phyloP scores from a whole-genome alignment of 176 grass and related monocot species.

The Puya raimondii region DNA sequence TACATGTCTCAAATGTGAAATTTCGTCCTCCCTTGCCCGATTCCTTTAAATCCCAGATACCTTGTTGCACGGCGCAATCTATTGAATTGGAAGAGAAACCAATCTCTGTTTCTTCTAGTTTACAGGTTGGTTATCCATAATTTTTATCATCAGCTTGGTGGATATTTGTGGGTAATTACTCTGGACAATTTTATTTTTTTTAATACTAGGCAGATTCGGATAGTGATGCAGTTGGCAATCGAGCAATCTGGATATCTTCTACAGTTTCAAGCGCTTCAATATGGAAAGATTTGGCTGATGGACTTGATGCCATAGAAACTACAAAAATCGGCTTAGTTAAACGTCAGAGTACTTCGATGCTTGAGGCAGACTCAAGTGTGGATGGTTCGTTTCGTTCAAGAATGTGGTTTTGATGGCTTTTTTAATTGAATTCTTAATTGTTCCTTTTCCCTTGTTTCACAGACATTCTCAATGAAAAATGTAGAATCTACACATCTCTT shows the following conservation, averaged over 20 bases:
- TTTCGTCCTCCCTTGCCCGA: constrained; percentile 76
- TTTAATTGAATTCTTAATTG: constrained; percentile 25
- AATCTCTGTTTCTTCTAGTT: constrained; percentile 17
- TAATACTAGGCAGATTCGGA: constrained; percentile 51
- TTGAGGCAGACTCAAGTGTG: constrained; percentile 72
- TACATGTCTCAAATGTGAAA: constrained; percentile 84
- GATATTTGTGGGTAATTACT: not conserved
- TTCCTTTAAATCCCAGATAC: constrained; percentile 42
- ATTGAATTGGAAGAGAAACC: constrained; percentile 28
- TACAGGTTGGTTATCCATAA: constrained; percentile 12
- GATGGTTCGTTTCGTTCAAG: constrained; percentile 40
- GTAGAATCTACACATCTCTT: constrained; percentile 76
- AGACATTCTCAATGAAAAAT: constrained; percentile 87
- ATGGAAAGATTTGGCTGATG: constrained; percentile 33
- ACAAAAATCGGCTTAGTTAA: constrained; percentile 15
- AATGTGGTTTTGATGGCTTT: constrained; percentile 7
- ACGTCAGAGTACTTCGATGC: constrained; percentile 82
- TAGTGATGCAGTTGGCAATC: constrained; percentile 29
- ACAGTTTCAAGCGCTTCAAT: constrained; percentile 55
- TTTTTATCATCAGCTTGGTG: constrained; percentile 15
- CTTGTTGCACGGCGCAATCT: constrained; percentile 22
- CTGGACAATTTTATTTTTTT: constrained; percentile 9
- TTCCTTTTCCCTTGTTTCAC: constrained; percentile 23
- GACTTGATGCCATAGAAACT: constrained; percentile 16
- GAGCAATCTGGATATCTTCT: constrained; percentile 66